Evolutionary conservation across 2,329 filamentous ascomycete species (phyloP).

Genomic region (Penicillium vulpinum): DNA sequence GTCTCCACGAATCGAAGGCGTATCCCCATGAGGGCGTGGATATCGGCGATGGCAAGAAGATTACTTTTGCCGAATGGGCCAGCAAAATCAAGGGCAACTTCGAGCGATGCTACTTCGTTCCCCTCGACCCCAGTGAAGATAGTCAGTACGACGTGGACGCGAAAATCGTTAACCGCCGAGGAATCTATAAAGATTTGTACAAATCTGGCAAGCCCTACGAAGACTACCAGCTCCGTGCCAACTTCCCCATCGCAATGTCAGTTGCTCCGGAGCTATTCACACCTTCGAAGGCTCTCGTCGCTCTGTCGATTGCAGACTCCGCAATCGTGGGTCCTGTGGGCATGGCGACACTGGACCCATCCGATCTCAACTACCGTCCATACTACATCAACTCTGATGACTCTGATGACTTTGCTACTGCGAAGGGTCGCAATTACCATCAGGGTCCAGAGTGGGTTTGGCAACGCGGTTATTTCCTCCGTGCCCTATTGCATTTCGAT

Average conservation of each 20-base stretch:
- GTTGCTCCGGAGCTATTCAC: conserved; percentile 88
- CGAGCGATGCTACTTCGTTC: conserved; percentile 89
- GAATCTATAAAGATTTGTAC: conserved; percentile 98
- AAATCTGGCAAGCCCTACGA: conserved; percentile 92
- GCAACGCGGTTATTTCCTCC: conserved; percentile 93
- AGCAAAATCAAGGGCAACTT: conserved; percentile 78
- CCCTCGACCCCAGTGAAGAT: conserved; percentile 68
- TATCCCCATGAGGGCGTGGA: conserved; percentile 75
- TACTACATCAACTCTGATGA: conserved; percentile 97
- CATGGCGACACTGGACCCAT: conserved; percentile 93
- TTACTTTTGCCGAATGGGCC: conserved; percentile 79
- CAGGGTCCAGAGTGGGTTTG: conserved; percentile 98
- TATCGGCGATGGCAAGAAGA: conserved; percentile 58
- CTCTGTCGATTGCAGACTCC: conserved; percentile 76
- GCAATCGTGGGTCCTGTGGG: conserved; percentile 81
- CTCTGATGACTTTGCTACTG: conserved; percentile 83
- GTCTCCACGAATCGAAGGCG: conserved; percentile 65
- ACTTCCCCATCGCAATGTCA: conserved; percentile 94
- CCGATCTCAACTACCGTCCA: conserved; percentile 87
- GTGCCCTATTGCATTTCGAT: conserved; percentile 89
- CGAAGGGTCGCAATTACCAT: conserved; percentile 96
- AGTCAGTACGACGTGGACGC: conserved; percentile 76
- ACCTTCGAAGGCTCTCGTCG: conserved; percentile 71
- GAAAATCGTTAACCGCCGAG: conserved; percentile 78
- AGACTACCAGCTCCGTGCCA: conserved; percentile 92